Evolutionary conservation across 305 asterid species (phyloP).

Genomic region (Stenogyne calaminthoides): DNA sequence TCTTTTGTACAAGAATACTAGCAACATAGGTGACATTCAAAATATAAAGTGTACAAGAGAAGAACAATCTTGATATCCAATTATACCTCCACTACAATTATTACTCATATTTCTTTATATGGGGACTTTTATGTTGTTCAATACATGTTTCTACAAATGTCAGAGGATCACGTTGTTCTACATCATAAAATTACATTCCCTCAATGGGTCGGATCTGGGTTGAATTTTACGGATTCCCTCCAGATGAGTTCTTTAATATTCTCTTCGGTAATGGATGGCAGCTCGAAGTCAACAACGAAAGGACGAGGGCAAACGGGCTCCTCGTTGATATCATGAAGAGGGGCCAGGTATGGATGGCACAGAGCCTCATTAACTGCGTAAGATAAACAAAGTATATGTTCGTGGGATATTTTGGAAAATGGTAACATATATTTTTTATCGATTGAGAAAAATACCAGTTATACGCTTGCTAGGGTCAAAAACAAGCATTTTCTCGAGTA

Average conservation of each 20-base stretch:
- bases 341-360: conserved; percentile 83
- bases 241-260: conserved; percentile 91
- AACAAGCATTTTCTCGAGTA: conserved; percentile 87
- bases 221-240: conserved; percentile 80
- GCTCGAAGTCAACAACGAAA: conserved; percentile 82
- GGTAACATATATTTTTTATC: background rate
- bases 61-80: conserved; percentile 32
- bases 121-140: conserved; percentile 30
- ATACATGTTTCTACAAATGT: conserved; percentile 35
- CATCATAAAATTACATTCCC: conserved; percentile 36
- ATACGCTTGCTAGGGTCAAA: conserved; percentile 91
- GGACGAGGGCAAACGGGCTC: conserved; percentile 85
- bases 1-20: conserved; percentile 28
- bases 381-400: background rate
- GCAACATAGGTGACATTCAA: conserved; percentile 2
- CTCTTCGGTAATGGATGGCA: conserved; percentile 84
- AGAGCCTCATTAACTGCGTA: conserved; percentile 82
- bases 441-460: conserved; percentile 53
- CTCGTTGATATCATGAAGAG: conserved; percentile 84
- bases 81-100: conserved; percentile 39
- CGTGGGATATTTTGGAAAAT: background rate
- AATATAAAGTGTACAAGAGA: conserved; percentile 27
- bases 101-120: conserved; percentile 28
- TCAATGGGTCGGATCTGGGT: conserved; percentile 75
- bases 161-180: conserved; percentile 25